phyloP scores from a whole-genome alignment of 331 rosid species.

The Stylosanthes scabra region DNA sequence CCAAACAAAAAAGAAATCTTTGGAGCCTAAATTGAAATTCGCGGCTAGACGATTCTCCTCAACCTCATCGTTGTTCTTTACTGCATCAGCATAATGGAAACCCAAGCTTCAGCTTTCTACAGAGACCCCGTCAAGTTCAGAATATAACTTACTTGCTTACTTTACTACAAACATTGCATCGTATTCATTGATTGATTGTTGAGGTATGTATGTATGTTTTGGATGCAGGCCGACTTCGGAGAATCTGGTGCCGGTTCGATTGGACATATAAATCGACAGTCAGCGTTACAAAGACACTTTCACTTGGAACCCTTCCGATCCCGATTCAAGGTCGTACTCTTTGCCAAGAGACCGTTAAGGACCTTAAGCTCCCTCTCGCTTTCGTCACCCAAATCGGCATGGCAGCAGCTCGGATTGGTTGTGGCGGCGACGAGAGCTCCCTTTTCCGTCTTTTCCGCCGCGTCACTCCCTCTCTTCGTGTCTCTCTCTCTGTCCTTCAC shows the following conservation, averaged over 20 bases:
- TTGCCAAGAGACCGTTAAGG: conserved; percentile 87
- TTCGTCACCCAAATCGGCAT: conserved; percentile 79
- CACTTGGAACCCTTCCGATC: conserved; percentile 93
- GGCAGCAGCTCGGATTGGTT: too few species aligned
- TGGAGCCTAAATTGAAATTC: neutral
- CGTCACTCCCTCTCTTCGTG: too few species aligned
- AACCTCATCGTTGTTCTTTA: too few species aligned
- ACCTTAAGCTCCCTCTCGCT: conserved; percentile 83
- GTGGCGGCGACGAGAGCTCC: too few species aligned
- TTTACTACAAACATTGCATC: neutral
- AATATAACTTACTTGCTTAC: conserved; percentile 41
- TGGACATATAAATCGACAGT: conserved; percentile 73
- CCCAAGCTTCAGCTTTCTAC: conserved; percentile 46
- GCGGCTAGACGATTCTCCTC: neutral
- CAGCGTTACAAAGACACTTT: conserved; percentile 78
- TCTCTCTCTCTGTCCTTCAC: too few species aligned
- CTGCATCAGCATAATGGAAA: conserved; percentile 42
- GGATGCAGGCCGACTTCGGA: conserved; percentile 61
- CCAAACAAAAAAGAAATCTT: too few species aligned
- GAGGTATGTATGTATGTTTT: neutral
- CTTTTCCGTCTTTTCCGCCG: too few species aligned
- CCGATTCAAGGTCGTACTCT: conserved; percentile 79
- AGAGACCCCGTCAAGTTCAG: conserved; percentile 61
- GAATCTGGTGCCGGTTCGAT: conserved; percentile 68
- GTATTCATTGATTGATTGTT: too few species aligned